phyloP scores from a whole-genome alignment of 1,284 basidiomycete species.

The Fomes fomentarius region DNA sequence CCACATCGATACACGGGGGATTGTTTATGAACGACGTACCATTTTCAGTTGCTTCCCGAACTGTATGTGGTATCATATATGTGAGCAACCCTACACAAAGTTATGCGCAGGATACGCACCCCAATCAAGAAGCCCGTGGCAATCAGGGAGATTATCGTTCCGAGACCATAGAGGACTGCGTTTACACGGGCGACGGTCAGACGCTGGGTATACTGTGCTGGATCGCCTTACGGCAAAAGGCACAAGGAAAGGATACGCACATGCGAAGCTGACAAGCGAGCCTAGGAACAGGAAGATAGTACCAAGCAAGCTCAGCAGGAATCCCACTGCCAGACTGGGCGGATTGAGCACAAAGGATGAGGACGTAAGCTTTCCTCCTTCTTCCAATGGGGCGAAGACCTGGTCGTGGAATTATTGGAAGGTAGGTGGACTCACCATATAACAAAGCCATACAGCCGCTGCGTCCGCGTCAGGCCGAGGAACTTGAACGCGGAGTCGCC shows the following conservation, averaged over 20 bases:
- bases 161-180: conserved; percentile 81
- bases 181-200: too few relatives aligned
- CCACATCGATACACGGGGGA: conserved; percentile 83
- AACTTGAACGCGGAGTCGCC: conserved; percentile 84
- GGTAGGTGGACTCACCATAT: conserved; percentile 59
- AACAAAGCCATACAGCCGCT: conserved; percentile 83
- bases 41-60: conserved; percentile 82
- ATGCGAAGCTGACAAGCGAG: conserved; percentile 73
- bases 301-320: conserved; percentile 82
- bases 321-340: conserved; percentile 71
- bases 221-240: too few relatives aligned
- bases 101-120: conserved; percentile 45
- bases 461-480: conserved; percentile 75
- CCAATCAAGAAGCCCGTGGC: conserved; percentile 92
- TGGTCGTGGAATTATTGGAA: too few relatives aligned
- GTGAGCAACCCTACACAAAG: neutral
- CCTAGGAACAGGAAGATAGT: conserved; percentile 80
- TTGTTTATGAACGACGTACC: conserved; percentile 88
- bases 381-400: too few relatives aligned
- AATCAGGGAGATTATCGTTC: conserved; percentile 81
- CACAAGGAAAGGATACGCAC: too few relatives aligned
- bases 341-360: conserved; percentile 47
- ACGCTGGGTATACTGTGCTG: too few relatives aligned
- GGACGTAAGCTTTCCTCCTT: neutral
- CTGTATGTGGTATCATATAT: conserved; percentile 37